phyloP scores from a whole-genome alignment of 805 yeast genomes.

The Pichia thaimueangensis region DNA sequence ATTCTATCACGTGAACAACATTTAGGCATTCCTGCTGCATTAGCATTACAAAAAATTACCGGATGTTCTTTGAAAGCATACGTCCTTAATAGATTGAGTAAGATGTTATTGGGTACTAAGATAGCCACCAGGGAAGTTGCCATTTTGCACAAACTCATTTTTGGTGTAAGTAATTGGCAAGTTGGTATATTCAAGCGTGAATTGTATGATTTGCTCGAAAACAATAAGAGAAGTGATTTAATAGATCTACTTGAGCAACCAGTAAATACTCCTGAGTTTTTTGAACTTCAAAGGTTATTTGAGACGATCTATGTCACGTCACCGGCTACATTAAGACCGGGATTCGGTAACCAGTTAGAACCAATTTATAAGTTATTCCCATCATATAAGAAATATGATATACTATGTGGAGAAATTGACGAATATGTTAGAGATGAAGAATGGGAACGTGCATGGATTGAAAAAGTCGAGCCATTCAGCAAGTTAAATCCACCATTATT shows the following conservation, averaged over 20 bases:
- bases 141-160: neutral
- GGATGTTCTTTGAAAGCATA: conserved; percentile 2
- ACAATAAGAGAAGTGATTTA: neutral
- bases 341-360: conserved; percentile 1
- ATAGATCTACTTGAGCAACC: neutral
- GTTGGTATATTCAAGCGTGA: neutral
- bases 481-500: neutral
- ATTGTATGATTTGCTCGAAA: neutral
- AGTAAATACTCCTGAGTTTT: neutral
- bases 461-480: neutral
- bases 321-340: conserved; percentile 6
- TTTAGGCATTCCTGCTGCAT: conserved; percentile 9
- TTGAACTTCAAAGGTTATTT: neutral
- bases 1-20: conserved; percentile 3
- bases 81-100: neutral
- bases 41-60: conserved; percentile 6
- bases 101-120: neutral
- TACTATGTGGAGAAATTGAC: neutral
- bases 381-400: neutral
- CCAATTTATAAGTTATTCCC: conserved; percentile 5
- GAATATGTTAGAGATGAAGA: neutral
- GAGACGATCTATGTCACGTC: neutral
- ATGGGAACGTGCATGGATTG: neutral
- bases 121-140: neutral
- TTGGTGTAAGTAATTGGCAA: neutral